Conservation (phyloP, 2,329 filamentous ascomycete species). For the Xylariaceae sp. region DNA sequence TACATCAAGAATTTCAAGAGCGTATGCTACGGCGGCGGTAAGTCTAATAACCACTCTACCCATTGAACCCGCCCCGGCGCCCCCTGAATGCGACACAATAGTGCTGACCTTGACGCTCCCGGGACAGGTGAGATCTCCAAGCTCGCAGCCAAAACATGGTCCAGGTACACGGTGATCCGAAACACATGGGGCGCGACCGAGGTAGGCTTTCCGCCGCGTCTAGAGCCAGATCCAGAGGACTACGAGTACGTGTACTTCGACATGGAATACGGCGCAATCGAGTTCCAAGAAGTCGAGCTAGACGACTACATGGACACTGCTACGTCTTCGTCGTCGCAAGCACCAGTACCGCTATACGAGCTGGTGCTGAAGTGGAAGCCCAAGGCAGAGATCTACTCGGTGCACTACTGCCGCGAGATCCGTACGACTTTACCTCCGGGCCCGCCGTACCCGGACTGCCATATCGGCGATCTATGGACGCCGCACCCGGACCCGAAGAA, state of each 20-base stretch:
- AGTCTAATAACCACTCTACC: background rate
- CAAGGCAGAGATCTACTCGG: constrained; percentile 13
- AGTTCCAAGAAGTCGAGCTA: constrained; percentile 17
- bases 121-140: constrained; percentile 15
- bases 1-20: constrained; percentile 18
- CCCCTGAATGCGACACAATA: no score
- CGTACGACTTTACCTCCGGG: background rate
- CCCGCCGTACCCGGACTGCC: constrained; percentile 10
- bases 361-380: constrained; percentile 16
- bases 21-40: constrained; percentile 21
- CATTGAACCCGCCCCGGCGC: background rate
- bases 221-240: constrained; percentile 17
- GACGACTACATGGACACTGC: constrained; percentile 11
- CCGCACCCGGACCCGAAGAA: constrained; percentile 22
- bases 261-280: constrained; percentile 12
- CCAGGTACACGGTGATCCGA: constrained; percentile 17
- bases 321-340: no score
- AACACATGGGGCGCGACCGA: constrained; percentile 21
- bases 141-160: constrained; percentile 14
- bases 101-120: no score
- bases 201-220: constrained; percentile 10
- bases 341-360: constrained; percentile 12
- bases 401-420: constrained; percentile 14
- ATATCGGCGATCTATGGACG: constrained; percentile 21
- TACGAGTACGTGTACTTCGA: constrained; percentile 21